A percentile compares a stretch with the other conserved stretches of the same genome.
Evolutionary conservation across 139 green algal species (phyloP).

Genomic region (Micractinium conductrix): DNA sequence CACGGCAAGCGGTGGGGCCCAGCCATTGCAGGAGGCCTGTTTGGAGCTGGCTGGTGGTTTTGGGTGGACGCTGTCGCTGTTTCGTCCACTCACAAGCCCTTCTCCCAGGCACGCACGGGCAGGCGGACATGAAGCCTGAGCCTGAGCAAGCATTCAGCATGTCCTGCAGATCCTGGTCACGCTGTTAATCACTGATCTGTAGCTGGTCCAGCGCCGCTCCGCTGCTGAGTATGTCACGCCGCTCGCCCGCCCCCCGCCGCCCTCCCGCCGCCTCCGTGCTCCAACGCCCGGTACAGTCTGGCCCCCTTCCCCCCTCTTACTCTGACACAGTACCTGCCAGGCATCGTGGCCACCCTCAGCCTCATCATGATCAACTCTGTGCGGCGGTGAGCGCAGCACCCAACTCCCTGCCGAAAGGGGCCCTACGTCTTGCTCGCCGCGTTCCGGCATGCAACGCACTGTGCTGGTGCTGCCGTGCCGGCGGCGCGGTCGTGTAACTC

Average conservation of each 20-base stretch:
- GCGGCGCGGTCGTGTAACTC: no score
- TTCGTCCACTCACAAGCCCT: conserved; percentile 64
- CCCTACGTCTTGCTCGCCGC: no score
- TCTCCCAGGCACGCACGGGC: conserved; percentile 62
- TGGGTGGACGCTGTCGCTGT: conserved; percentile 84
- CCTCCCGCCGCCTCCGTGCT: no score
- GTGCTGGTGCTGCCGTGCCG: no score
- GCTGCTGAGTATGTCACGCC: background rate
- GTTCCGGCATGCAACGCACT: no score
- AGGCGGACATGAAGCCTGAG: background rate
- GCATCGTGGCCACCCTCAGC: conserved; percentile 84
- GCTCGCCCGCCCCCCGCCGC: background rate
- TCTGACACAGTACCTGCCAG: conserved; percentile 90
- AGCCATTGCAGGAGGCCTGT: conserved; percentile 67
- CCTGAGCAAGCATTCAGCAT: no score
- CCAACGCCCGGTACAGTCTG: no score
- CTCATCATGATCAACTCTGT: conserved; percentile 94
- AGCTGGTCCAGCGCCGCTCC: no score
- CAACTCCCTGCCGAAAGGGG: no score
- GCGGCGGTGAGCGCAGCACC: conserved; percentile 53
- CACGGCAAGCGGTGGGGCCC: conserved; percentile 49
- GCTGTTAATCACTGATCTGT: no score
- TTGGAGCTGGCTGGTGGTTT: conserved; percentile 87
- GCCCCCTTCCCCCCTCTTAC: no score
- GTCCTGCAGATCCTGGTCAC: no score